Percentiles rank a stretch among this genome's conserved stretches.
These are phyloP conservation scores for Termitomyces sp. DNA, from an alignment of 768 basidiomycete species.

Conservation along the genomic window DNA sequence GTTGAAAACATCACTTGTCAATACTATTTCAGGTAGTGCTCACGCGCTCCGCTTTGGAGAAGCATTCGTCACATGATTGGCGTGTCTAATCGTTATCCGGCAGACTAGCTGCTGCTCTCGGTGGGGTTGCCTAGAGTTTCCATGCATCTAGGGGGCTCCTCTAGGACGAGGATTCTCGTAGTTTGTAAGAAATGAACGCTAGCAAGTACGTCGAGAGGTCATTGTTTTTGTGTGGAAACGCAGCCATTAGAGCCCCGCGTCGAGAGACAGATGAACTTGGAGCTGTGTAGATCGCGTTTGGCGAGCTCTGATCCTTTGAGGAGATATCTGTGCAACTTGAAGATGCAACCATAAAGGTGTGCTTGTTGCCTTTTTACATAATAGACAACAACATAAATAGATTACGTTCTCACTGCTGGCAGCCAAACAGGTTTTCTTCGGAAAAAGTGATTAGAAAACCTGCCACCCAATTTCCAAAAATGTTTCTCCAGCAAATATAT, in stretches of 20 bases:
- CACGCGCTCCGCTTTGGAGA: not conserved
- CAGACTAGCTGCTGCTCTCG: not conserved
- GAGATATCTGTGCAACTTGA: too few species aligned
- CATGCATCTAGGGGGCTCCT: not conserved
- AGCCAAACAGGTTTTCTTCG: too few species aligned
- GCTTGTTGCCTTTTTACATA: too few species aligned
- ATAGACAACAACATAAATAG: too few species aligned
- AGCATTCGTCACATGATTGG: slow-evolving; percentile 1
- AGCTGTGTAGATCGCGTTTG: not conserved
- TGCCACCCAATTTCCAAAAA: too few species aligned
- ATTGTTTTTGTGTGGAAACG: not conserved
- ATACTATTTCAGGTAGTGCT: not conserved
- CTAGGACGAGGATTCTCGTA: not conserved
- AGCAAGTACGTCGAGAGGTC: not conserved
- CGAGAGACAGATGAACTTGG: not conserved
- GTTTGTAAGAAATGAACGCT: not conserved
- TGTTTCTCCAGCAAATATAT: too few species aligned
- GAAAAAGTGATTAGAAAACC: too few species aligned
- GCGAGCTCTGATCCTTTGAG: too few species aligned
- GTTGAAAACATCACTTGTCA: not conserved
- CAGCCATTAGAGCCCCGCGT: not conserved
- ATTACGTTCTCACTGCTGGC: too few species aligned
- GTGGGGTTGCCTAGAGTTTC: not conserved
- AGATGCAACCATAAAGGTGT: too few species aligned
- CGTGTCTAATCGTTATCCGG: not conserved